Evolutionary conservation across 139 green algal species (phyloP), one percentile per base, ranked within the genome.

Genomic region (Volvox africanus): DNA sequence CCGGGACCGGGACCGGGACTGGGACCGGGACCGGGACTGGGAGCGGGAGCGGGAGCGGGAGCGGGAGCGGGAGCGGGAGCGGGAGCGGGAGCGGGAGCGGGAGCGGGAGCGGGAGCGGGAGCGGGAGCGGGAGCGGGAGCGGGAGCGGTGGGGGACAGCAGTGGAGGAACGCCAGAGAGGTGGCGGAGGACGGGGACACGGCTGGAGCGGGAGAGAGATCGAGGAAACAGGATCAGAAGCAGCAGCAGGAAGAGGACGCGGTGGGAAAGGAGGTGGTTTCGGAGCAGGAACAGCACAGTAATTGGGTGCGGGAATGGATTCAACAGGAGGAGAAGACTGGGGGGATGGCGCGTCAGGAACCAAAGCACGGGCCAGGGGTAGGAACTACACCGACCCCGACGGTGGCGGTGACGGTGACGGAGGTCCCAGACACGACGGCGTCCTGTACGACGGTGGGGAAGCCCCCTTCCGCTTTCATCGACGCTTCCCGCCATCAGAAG

Each of bases 301-400:
- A 11, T 14, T 89, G 85, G 85, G 85, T 82, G 36, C 21, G 21
- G 85, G 85, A 89, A 21, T 88, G 76, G 80, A 61, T 87, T 22
- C 73, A 89, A 71, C 69, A 88, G 88, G 71, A 80, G 32, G 9
- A 67, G 32, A 55, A 73, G 65, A 24, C 22, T n/a, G 13, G 13
- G 30, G 78, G 35, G 36, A 1, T 73, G 11, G 16, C 21, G 5
- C 44, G 5, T 55, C 44, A 55, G 44, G 44, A 5, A 9, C 44
- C 9, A 55, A 5, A 5, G 9, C 44, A 55, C 5, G 65, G 65
- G 5, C 65, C 65, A 28, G 65, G 65, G 65, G 17, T 26, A 19
- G 62, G 17, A 69, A 73, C 5, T 24, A 12, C 21, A 73, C 65
- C 65, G 21, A 37, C 22, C 12, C 24, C 21, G 21, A 13, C 79